Evolutionary conservation across 2,329 filamentous ascomycete species (phyloP).

Genomic region (Tolypocladium tundrense): DNA sequence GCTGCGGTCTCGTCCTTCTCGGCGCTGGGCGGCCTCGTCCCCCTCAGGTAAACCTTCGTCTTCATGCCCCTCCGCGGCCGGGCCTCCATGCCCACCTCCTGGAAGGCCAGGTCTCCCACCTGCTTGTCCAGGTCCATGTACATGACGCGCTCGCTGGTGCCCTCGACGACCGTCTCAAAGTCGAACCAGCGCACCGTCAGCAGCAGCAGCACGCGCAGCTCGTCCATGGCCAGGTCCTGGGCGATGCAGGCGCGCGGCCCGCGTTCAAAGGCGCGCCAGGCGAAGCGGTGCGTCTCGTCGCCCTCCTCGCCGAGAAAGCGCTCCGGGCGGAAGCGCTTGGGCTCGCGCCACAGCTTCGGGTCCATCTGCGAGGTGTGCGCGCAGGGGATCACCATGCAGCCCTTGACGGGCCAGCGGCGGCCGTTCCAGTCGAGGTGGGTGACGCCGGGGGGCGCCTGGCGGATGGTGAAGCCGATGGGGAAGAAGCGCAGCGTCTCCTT

Average conservation of each 20-base stretch:
- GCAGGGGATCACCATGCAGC: constrained; percentile 13
- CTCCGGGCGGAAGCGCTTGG: constrained; percentile 27
- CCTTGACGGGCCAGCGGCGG: constrained; percentile 23
- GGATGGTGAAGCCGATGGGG: constrained; percentile 34
- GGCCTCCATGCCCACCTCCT: constrained; percentile 8
- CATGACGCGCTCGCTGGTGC: constrained; percentile 5
- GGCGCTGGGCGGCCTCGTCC: background rate
- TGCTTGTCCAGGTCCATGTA: constrained; percentile 8
- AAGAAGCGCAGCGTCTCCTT: constrained; percentile 44
- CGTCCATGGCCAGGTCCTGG: constrained; percentile 21
- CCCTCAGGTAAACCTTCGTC: background rate
- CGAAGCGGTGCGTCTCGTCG: constrained; percentile 5
- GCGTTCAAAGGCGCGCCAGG: constrained; percentile 21
- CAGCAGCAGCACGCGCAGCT: constrained; percentile 16
- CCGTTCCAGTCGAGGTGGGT: constrained; percentile 27
- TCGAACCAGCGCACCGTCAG: constrained; percentile 8
- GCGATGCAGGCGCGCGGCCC: constrained; percentile 24
- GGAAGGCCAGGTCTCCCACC: constrained; percentile 7
- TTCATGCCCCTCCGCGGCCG: constrained; percentile 2
- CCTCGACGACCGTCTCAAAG: constrained; percentile 6
- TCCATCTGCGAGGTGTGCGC: constrained; percentile 17
- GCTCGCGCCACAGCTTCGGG: constrained; percentile 24
- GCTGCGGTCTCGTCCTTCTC: too few relatives aligned
- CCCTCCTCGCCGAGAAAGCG: constrained; percentile 21
- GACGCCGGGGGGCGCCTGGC: constrained; percentile 18